Evolutionary conservation across 345 rosid genomes (phyloP).

Genomic region (Boechera divaricarpa): DNA sequence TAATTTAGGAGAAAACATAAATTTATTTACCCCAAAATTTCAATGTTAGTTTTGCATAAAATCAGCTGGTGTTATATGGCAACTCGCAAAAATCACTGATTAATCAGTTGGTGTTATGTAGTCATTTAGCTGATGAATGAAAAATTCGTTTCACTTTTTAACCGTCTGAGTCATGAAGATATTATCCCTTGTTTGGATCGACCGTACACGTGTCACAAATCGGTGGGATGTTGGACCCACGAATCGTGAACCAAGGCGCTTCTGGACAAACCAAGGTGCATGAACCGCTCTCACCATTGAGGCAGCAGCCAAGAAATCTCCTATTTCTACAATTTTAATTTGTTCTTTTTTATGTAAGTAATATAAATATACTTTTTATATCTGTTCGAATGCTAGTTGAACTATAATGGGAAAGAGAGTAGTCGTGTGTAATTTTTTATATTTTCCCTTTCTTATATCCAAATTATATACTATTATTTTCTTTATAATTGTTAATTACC

Average conservation of each 20-base stretch:
- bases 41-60: neutral
- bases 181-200: neutral
- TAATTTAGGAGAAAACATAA: neutral
- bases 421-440: neutral
- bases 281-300: constrained; percentile 41
- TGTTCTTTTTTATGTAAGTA: neutral
- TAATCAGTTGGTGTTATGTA: neutral
- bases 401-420: constrained; percentile 10
- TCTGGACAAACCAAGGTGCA: constrained; percentile 43
- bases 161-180: constrained; percentile 35
- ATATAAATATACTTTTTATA: neutral
- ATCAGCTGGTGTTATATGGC: neutral
- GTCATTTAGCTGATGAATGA: constrained; percentile 9
- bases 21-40: neutral
- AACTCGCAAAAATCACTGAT: constrained; percentile 8
- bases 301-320: constrained; percentile 26
- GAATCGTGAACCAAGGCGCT: constrained; percentile 16
- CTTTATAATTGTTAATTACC: constrained; percentile 31
- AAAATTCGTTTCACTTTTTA: constrained; percentile 17
- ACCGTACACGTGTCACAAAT: constrained; percentile 22
- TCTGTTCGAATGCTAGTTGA: neutral
- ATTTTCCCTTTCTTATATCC: neutral
- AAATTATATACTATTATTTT: constrained; percentile 21
- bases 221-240: constrained; percentile 24
- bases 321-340: constrained; percentile 9